Evolutionary conservation across 2,329 filamentous ascomycete genomes (phyloP).

Genomic region (Didymosphaeria variabile): DNA sequence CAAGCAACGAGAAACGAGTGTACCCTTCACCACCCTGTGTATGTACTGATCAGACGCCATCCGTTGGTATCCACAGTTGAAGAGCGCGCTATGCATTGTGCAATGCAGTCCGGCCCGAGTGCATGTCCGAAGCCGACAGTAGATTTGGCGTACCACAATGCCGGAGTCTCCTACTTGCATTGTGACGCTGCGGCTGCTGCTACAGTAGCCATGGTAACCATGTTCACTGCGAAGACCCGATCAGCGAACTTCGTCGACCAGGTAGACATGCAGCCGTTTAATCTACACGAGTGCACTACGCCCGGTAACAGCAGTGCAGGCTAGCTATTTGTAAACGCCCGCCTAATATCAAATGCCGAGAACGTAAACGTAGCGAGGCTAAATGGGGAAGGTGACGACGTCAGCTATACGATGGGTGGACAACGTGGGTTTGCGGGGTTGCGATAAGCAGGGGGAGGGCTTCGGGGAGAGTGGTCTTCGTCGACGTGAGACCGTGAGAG

Average conservation of each 20-base stretch:
- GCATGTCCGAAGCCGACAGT: not conserved
- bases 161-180: not conserved
- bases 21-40: not conserved
- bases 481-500: too few species aligned
- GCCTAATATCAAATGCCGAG: constrained; percentile 15
- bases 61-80: not conserved
- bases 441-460: not conserved
- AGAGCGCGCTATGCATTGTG: not conserved
- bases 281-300: constrained; percentile 1
- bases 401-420: not conserved
- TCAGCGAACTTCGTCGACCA: not conserved
- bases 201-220: not conserved
- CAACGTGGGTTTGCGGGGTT: not conserved
- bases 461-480: not conserved
- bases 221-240: not conserved
- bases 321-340: not conserved
- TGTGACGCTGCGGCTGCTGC: not conserved
- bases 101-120: not conserved
- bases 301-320: not conserved
- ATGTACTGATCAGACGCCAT: not conserved
- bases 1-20: not conserved
- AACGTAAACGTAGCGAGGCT: constrained; percentile 5
- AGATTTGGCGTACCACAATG: not conserved
- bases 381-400: constrained; percentile 21
- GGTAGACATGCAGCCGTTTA: constrained; percentile 5